These are phyloP conservation scores for Colletotrichum viniferum DNA, from an alignment of 2,329 filamentous ascomycete species.

Conservation along the genomic window DNA sequence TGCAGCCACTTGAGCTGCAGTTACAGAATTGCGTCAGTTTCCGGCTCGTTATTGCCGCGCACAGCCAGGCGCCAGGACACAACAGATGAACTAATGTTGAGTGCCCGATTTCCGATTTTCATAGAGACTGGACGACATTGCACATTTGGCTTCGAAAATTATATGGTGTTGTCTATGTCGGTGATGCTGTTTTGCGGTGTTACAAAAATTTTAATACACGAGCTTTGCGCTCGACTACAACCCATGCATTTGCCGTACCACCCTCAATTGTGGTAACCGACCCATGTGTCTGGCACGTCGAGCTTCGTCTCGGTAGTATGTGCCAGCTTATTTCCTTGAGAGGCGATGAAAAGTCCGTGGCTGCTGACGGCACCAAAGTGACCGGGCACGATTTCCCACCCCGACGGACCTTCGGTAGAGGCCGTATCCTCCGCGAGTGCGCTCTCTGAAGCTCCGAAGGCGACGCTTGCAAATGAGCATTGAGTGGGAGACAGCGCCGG, in stretches of 20 bases:
- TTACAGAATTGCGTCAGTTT: slow-evolving; percentile 18
- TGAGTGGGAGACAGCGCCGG: slow-evolving; percentile 7
- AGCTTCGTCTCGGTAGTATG: slow-evolving; percentile 43
- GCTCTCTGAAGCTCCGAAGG: slow-evolving; percentile 38
- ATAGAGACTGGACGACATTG: not conserved
- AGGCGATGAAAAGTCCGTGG: slow-evolving; percentile 58
- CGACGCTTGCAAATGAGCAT: slow-evolving; percentile 22
- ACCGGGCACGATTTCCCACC: slow-evolving; percentile 29
- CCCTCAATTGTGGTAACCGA: not conserved
- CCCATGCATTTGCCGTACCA: not conserved
- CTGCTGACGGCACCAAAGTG: slow-evolving; percentile 70
- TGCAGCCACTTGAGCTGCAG: not conserved
- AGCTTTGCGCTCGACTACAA: not conserved
- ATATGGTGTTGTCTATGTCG: not conserved
- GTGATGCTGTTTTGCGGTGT: not conserved
- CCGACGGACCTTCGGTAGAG: slow-evolving; percentile 23
- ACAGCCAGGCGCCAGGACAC: not conserved
- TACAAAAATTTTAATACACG: not conserved
- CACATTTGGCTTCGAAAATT: not conserved
- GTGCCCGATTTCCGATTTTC: not conserved
- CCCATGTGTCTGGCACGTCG: slow-evolving; percentile 49
- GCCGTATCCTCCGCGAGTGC: not conserved
- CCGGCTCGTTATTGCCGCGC: not conserved
- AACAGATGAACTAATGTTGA: not conserved
- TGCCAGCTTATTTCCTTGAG: not conserved